These are phyloP conservation scores for Leccinum obscurum DNA, from an alignment of 768 basidiomycete species.

Conservation along the genomic window DNA sequence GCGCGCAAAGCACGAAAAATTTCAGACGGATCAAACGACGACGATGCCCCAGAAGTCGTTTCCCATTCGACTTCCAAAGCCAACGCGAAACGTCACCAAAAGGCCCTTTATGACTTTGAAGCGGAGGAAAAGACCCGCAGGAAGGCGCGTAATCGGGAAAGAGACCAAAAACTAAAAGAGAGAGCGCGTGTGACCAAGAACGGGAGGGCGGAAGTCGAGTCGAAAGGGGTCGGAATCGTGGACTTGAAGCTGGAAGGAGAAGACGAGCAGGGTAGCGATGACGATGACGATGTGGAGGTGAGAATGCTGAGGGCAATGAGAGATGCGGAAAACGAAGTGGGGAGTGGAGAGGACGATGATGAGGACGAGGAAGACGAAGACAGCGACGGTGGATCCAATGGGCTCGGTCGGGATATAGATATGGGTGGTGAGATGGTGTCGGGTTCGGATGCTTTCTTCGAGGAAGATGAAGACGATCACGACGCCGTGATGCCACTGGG, in stretches of 20 bases:
- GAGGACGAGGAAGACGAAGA: conserved; percentile 12
- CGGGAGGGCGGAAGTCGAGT: conserved; percentile 10
- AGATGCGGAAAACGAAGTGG: conserved; percentile 27
- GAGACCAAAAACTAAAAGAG: conserved; percentile 53
- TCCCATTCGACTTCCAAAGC: conserved; percentile 49
- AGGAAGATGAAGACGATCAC: conserved; percentile 18
- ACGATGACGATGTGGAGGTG: conserved; percentile 19
- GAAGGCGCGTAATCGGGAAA: conserved; percentile 47
- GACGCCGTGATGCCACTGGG: conserved; percentile 12
- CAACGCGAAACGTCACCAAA: conserved; percentile 36
- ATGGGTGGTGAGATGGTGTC: conserved; percentile 8
- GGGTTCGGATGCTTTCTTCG: conserved; percentile 17
- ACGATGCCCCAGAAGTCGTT: conserved; percentile 53
- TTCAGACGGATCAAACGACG: conserved; percentile 33
- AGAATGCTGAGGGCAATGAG: conserved; percentile 32
- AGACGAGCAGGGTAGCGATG: conserved; percentile 28
- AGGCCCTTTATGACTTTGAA: conserved; percentile 39
- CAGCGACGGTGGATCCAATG: conserved; percentile 14
- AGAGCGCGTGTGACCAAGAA: conserved; percentile 34
- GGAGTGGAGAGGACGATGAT: conserved; percentile 12
- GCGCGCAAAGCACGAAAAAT: conserved; percentile 15
- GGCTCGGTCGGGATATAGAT: conserved; percentile 3
- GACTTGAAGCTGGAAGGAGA: conserved; percentile 12
- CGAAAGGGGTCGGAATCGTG: conserved; percentile 15
- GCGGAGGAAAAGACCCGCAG: conserved; percentile 40